Evolutionary conservation across 352 stramenopile species (phyloP), one percentile per base, ranked within the genome.

Genomic region (Pythium phragmiticola): DNA sequence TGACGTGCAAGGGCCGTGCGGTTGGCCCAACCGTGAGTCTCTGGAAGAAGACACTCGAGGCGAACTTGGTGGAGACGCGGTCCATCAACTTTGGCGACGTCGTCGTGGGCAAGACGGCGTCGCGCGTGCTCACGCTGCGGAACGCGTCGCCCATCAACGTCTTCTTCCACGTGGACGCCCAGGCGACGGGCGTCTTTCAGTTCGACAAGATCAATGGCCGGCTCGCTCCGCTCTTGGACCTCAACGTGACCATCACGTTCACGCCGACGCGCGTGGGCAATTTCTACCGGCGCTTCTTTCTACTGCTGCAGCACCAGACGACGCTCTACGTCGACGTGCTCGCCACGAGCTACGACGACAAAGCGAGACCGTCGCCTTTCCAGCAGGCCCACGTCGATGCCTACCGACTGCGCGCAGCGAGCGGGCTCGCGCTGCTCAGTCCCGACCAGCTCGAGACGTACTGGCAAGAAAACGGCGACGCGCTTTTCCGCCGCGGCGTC

Each of bases 11-110:
- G 63, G 80, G 79, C 19, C 68, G 77, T 47, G 89, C 78, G 2
- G 73, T 81, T n/a, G 87, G 82, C 0, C 85, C 82, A 2, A 57
- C 48, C 0, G 59, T 95, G 41, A 93, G 77, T 21, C 56, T 97
- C 21, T 95, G 83, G 83, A 90, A 90, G 49, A 95, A 95, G 68
- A 90, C 87, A 57, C 60, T 74, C 17, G 82, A 82, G 53, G 74
- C 82, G 12, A 93, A 90, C 53, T 84, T 91, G 14, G 78, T 92
- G 11, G 50, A 43, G 11, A 90, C 86, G 21, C 72, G 73, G 21
- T 96, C 87, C 0, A 59, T 98, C 30, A 97, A 97, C 59, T 98
- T 98, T 68, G 76, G 92, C 1, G 90, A 98, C 57, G 78, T 97
- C 8, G 57, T 77, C 7, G 79, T 96, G 13, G 82, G 80, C 16